Conservation (phyloP, 2,329 filamentous ascomycete species). For the Aphanocladium album region DNA sequence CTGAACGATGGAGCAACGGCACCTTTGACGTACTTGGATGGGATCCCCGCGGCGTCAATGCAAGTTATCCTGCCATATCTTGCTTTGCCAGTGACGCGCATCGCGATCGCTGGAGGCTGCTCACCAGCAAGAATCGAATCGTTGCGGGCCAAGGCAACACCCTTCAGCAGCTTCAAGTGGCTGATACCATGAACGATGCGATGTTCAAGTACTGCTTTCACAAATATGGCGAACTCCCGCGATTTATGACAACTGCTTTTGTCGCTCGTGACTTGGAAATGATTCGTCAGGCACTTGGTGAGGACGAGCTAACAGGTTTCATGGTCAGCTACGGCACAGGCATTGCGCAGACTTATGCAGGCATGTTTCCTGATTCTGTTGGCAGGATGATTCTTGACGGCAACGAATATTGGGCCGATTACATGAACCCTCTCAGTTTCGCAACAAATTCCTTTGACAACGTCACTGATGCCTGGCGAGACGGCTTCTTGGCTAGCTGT, state of each 20-base stretch:
- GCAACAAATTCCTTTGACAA: constrained; percentile 45
- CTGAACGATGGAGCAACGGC: constrained; percentile 37
- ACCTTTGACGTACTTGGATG: constrained; percentile 46
- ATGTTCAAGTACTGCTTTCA: constrained; percentile 39
- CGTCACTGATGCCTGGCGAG: constrained; percentile 42
- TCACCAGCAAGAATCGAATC: constrained; percentile 35
- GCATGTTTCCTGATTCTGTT: constrained; percentile 44
- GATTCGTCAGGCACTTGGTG: constrained; percentile 40
- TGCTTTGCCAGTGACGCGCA: constrained; percentile 43
- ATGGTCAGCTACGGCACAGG: constrained; percentile 48
- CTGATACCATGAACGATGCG: constrained; percentile 43
- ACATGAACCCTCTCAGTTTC: constrained; percentile 41
- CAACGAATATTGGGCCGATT: constrained; percentile 42
- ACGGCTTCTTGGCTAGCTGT: constrained; percentile 48
- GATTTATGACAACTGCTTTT: constrained; percentile 42
- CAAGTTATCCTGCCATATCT: constrained; percentile 37
- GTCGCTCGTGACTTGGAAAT: constrained; percentile 45
- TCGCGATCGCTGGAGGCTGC: constrained; percentile 41
- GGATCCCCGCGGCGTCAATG: constrained; percentile 50
- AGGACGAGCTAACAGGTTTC: constrained; percentile 44
- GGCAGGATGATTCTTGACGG: constrained; percentile 46
- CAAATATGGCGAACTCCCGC: constrained; percentile 38
- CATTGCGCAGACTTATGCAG: constrained; percentile 47
- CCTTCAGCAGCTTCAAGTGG: constrained; percentile 36
- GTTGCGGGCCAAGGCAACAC: constrained; percentile 19